Evolutionary conservation across 2,329 filamentous ascomycete genomes (phyloP).

Genomic region (Chalaropsis thielavioides): DNA sequence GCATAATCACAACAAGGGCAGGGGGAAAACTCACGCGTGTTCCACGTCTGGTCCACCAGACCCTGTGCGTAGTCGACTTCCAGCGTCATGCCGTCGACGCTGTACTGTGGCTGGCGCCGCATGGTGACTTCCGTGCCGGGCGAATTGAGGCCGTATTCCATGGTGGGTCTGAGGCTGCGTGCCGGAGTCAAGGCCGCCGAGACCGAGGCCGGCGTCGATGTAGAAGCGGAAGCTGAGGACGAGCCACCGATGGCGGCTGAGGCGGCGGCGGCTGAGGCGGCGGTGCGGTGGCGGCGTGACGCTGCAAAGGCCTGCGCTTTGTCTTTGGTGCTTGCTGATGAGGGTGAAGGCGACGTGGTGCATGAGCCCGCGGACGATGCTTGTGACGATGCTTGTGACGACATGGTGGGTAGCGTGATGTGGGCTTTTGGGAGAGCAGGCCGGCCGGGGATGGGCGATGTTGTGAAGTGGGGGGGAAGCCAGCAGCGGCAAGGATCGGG

Average conservation of each 20-base stretch:
- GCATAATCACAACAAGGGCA: too few species aligned
- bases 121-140: conserved; percentile 4
- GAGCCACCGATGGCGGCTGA: background rate
- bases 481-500: background rate
- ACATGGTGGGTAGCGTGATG: background rate
- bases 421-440: background rate
- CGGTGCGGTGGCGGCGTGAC: background rate
- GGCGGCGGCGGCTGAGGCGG: background rate
- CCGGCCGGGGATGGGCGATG: background rate
- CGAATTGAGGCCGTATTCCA: conserved; percentile 10
- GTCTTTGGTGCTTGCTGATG: background rate
- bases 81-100: background rate
- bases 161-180: background rate
- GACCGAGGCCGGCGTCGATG: background rate
- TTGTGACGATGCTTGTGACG: background rate
- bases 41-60: conserved; percentile 7
- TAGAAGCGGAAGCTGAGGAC: background rate
- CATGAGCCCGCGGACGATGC: background rate
- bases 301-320: background rate
- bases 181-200: background rate
- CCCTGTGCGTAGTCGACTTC: background rate
- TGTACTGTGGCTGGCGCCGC: background rate
- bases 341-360: background rate
- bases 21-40: conserved; percentile 3
- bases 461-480: background rate